These are phyloP conservation scores for Coemansia sp. DNA, from an alignment of 192 early-diverging fungal genomes.

Conservation along the genomic window DNA sequence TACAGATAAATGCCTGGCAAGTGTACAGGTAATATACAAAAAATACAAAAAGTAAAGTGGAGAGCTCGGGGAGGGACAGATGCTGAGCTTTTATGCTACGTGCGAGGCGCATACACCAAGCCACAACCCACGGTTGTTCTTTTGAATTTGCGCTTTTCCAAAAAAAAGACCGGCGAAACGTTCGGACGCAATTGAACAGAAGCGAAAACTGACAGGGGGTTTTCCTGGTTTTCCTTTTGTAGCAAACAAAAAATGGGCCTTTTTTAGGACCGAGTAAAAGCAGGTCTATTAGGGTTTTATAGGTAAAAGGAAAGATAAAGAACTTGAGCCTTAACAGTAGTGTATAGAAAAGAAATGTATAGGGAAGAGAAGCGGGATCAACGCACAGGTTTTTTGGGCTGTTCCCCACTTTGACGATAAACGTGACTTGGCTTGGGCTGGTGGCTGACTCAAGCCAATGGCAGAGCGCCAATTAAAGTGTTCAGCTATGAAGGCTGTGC, in stretches of 20 bases:
- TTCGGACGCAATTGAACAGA: background rate
- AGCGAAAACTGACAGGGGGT: background rate
- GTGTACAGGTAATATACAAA: conserved; percentile 8
- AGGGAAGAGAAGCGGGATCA: background rate
- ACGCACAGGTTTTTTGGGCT: background rate
- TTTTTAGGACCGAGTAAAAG: background rate
- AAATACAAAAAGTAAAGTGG: conserved; percentile 11
- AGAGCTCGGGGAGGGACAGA: background rate
- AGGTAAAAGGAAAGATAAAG: conserved; percentile 1
- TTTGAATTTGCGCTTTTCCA: background rate
- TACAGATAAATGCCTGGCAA: background rate
- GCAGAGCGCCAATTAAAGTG: background rate
- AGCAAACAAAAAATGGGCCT: background rate
- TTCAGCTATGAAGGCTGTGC: too few species aligned
- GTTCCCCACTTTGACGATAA: background rate
- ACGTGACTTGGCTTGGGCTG: background rate
- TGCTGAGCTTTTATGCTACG: conserved; percentile 16
- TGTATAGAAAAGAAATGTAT: background rate
- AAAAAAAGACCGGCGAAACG: background rate
- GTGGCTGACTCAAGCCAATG: background rate
- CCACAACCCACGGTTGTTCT: conserved; percentile 1
- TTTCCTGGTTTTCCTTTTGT: background rate
- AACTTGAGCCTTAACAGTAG: background rate
- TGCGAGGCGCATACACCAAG: conserved; percentile 9
- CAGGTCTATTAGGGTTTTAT: background rate